phyloP scores from a whole-genome alignment of 2,329 filamentous ascomycete genomes.

The Paramyrothecium sp. region DNA sequence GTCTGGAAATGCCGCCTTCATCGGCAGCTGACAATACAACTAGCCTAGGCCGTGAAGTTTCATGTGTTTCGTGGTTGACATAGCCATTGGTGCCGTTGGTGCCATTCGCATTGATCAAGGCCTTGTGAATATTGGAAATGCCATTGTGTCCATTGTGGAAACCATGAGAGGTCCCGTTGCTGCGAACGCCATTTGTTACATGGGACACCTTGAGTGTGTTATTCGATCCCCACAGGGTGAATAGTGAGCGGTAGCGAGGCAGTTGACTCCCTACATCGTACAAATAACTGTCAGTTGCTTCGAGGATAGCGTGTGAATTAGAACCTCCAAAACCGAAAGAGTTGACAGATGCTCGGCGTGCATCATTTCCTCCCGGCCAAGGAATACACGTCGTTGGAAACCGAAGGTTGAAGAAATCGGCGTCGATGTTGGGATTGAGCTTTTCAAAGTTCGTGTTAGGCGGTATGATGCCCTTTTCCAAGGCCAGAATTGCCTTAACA shows the following conservation, averaged over 20 bases:
- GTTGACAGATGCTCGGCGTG: constrained; percentile 13
- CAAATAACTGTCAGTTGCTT: constrained; percentile 10
- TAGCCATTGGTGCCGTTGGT: no score
- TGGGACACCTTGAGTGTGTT: no score
- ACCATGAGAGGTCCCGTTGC: no score
- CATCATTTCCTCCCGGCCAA: constrained; percentile 4
- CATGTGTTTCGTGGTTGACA: no score
- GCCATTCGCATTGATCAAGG: no score
- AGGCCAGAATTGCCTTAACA: constrained; percentile 12
- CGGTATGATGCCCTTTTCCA: constrained; percentile 13
- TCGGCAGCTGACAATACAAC: neutral
- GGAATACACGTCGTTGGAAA: neutral
- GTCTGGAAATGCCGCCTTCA: neutral
- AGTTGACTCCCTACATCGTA: neutral
- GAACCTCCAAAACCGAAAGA: constrained; percentile 18
- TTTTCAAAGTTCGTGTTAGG: constrained; percentile 14
- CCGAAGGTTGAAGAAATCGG: constrained; percentile 8
- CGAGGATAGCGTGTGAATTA: constrained; percentile 18
- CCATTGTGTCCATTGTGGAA: no score
- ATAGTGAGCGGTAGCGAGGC: neutral
- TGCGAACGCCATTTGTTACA: no score
- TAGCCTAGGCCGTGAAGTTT: neutral
- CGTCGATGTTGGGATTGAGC: constrained; percentile 9
- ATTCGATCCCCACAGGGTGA: no score
- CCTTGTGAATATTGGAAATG: no score